Evolutionary conservation across 1,284 basidiomycete species (phyloP).

Genomic region (Malassezia obtusa): DNA sequence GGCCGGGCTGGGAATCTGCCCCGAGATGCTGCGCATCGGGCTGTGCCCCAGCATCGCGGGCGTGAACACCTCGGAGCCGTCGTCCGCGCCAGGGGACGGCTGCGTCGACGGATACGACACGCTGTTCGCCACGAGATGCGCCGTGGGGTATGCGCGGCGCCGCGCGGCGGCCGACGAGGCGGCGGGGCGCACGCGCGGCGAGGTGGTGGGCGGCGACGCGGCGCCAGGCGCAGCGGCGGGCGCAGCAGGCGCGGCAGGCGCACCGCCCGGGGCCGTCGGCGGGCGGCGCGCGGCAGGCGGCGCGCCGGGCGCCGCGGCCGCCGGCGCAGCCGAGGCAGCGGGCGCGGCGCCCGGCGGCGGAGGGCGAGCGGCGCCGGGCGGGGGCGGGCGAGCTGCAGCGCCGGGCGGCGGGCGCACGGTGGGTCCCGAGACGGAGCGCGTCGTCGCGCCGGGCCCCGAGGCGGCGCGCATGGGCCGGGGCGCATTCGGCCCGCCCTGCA

Average conservation of each 20-base stretch:
- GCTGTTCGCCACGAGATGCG: conserved; percentile 46
- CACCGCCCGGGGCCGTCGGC: neutral
- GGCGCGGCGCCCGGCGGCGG: neutral
- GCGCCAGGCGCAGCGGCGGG: neutral
- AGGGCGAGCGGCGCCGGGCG: neutral
- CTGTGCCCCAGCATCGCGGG: conserved; percentile 9
- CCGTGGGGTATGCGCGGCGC: conserved; percentile 50
- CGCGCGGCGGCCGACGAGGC: conserved; percentile 49
- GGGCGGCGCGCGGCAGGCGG: neutral
- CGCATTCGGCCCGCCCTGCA: neutral
- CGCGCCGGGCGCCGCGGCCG: neutral
- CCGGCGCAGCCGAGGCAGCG: neutral
- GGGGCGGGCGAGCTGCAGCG: neutral
- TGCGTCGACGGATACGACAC: conserved; percentile 28
- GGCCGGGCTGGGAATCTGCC: neutral
- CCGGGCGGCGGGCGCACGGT: neutral
- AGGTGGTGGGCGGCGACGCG: neutral
- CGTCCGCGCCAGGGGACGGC: neutral
- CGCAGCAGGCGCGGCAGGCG: neutral
- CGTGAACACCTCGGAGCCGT: conserved; percentile 5
- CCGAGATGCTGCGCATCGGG: conserved; percentile 11
- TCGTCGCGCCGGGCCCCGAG: neutral
- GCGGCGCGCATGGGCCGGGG: neutral
- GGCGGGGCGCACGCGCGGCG: conserved; percentile 47
- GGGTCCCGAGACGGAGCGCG: neutral